Evolutionary conservation across 192 early-diverging fungal species (phyloP).

Genomic region (Lobosporangium transversale): DNA sequence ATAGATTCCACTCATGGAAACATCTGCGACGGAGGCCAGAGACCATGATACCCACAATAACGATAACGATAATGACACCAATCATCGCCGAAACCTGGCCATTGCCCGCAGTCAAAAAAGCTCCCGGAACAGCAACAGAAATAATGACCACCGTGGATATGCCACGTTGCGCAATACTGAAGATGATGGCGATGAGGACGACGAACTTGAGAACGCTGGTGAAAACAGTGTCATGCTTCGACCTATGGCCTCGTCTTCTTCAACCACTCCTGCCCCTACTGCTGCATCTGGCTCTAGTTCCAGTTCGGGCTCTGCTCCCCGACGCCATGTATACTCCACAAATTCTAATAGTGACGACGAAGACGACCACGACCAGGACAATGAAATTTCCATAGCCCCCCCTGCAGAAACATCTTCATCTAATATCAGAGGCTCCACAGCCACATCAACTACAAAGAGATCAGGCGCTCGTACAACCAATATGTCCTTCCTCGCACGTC

Average conservation of each 20-base stretch:
- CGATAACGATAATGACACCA: not conserved
- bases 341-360: slow-evolving; percentile 4
- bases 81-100: slow-evolving; percentile 1
- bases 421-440: not conserved
- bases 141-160: slow-evolving; percentile 11
- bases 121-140: not conserved
- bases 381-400: slow-evolving; percentile 29
- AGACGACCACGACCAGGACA: slow-evolving; percentile 9
- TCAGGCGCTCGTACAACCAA: slow-evolving; percentile 29
- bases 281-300: slow-evolving; percentile 4
- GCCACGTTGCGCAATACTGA: not conserved
- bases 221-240: slow-evolving; percentile 42
- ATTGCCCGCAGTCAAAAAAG: slow-evolving; percentile 15
- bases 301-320: slow-evolving; percentile 13
- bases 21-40: not conserved
- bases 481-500: slow-evolving; percentile 28
- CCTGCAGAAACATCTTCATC: slow-evolving; percentile 7
- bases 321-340: slow-evolving; percentile 13
- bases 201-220: slow-evolving; percentile 18
- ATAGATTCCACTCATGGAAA: slow-evolving; percentile 1
- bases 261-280: too few species aligned
- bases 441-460: not conserved
- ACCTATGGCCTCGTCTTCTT: slow-evolving; percentile 15
- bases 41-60: not conserved
- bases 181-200: slow-evolving; percentile 20